Percentiles rank a stretch among this genome's conserved stretches.
Conservation (phyloP, 768 basidiomycete genomes). For the Rhodosporidiobolus sp. region DNA sequence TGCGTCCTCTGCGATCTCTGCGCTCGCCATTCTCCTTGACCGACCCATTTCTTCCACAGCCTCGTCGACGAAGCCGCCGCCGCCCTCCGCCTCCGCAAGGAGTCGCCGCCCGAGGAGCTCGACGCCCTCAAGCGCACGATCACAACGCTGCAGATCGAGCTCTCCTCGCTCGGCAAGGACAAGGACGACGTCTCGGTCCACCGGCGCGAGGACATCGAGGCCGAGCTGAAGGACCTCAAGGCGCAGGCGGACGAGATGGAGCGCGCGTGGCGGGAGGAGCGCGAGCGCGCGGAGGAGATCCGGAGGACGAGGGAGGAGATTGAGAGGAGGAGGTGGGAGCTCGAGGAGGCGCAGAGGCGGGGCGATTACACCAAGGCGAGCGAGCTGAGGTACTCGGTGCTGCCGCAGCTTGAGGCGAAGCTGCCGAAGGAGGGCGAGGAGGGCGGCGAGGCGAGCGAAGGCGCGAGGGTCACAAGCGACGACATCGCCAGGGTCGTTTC, state of each 20-base stretch:
- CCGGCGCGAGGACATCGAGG: constrained; percentile 18
- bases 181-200: constrained; percentile 18
- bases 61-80: constrained; percentile 90
- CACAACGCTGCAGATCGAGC: constrained; percentile 75
- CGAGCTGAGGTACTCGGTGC: constrained; percentile 81
- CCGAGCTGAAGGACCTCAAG: constrained; percentile 6
- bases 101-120: constrained; percentile 86
- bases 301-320: constrained; percentile 71
- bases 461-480: constrained; percentile 45
- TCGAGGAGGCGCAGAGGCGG: constrained; percentile 83
- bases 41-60: too few relatives aligned
- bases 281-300: constrained; percentile 58
- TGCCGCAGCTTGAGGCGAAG: constrained; percentile 71
- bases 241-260: constrained; percentile 59
- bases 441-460: constrained; percentile 10
- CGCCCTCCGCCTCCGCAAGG: constrained; percentile 79
- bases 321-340: constrained; percentile 82
- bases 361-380: constrained; percentile 60
- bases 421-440: constrained; percentile 28
- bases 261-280: constrained; percentile 71
- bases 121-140: constrained; percentile 75
- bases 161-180: constrained; percentile 88
- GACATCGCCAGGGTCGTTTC: constrained; percentile 25
- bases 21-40: too few relatives aligned
- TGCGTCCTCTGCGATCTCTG: too few relatives aligned